Conservation (phyloP, 2,329 filamentous ascomycete genomes). For the Aspergillus hiratsukae region DNA sequence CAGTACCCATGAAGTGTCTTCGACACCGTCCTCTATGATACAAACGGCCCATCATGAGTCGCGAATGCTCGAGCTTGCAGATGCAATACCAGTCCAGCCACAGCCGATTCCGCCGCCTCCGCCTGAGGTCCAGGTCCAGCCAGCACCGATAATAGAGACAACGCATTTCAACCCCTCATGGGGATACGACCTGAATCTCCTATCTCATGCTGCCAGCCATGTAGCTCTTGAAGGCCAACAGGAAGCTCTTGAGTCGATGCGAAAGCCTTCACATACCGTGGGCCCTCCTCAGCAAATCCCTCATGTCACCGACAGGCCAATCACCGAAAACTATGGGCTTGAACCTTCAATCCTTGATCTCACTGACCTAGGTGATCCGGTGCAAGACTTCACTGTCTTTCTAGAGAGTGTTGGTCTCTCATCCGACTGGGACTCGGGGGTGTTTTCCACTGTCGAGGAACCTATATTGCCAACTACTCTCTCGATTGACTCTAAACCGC, state of each 20-base stretch:
- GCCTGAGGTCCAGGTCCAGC: constrained; percentile 36
- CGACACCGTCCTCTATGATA: constrained; percentile 34
- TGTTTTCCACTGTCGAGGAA: constrained; percentile 42
- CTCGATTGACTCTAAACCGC: constrained; percentile 33
- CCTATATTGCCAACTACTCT: constrained; percentile 34
- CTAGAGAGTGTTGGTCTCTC: constrained; percentile 47
- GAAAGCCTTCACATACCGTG: constrained; percentile 30
- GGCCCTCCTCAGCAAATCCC: constrained; percentile 35
- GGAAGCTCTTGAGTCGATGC: constrained; percentile 35
- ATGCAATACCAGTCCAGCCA: constrained; percentile 40
- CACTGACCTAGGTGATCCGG: constrained; percentile 44
- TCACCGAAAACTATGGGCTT: constrained; percentile 41
- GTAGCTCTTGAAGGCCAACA: constrained; percentile 46
- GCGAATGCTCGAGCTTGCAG: constrained; percentile 44
- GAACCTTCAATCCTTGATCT: constrained; percentile 44
- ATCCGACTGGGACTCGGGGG: constrained; percentile 47
- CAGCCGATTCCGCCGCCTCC: constrained; percentile 28
- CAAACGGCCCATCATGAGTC: constrained; percentile 37
- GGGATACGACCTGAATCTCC: constrained; percentile 47
- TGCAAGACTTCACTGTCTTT: constrained; percentile 47
- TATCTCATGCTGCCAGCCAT: constrained; percentile 48
- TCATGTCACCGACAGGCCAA: constrained; percentile 32
- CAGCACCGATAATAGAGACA: constrained; percentile 38
- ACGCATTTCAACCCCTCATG: constrained; percentile 47
- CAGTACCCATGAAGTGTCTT: constrained; percentile 28